Percentiles rank a stretch among this genome's conserved stretches.
These are phyloP conservation scores for Gossypium aridum DNA, from an alignment of 441 rosid species.

Conservation along the genomic window DNA sequence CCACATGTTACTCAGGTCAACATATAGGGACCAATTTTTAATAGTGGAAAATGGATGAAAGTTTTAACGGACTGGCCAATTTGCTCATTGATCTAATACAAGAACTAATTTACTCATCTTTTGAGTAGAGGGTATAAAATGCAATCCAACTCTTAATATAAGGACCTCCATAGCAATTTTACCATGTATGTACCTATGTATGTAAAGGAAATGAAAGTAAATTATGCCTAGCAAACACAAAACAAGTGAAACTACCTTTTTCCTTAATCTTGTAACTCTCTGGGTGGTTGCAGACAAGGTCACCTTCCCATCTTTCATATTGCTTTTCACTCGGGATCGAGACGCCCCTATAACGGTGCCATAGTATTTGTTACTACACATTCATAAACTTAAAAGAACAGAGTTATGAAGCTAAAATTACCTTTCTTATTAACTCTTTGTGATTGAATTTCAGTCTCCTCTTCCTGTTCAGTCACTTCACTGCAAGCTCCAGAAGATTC, in stretches of 20 bases:
- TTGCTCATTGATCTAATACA: not conserved
- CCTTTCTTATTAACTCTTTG: conserved; percentile 24
- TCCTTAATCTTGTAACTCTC: conserved; percentile 25
- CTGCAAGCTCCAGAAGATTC: conserved; percentile 33
- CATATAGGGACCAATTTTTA: not conserved
- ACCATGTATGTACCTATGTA: not conserved
- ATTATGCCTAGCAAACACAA: not conserved
- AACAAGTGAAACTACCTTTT: conserved; percentile 24
- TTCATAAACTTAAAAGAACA: not conserved
- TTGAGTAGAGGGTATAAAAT: not conserved
- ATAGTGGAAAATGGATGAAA: not conserved
- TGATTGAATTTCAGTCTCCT: conserved; percentile 32
- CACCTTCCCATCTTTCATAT: conserved; percentile 17
- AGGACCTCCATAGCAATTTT: not conserved
- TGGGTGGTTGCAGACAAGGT: conserved; percentile 22
- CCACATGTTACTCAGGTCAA: not conserved
- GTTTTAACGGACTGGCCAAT: not conserved
- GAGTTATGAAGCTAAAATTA: conserved; percentile 9
- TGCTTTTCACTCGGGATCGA: conserved; percentile 26
- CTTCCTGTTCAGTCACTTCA: conserved; percentile 35
- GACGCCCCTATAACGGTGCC: conserved; percentile 21
- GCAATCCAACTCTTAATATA: not conserved
- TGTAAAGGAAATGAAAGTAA: not conserved
- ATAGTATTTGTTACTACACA: not conserved
- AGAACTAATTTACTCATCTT: not conserved